Conservation (phyloP, 495 filamentous ascomycete genomes). For the Staphylotrichum tortipilum region DNA sequence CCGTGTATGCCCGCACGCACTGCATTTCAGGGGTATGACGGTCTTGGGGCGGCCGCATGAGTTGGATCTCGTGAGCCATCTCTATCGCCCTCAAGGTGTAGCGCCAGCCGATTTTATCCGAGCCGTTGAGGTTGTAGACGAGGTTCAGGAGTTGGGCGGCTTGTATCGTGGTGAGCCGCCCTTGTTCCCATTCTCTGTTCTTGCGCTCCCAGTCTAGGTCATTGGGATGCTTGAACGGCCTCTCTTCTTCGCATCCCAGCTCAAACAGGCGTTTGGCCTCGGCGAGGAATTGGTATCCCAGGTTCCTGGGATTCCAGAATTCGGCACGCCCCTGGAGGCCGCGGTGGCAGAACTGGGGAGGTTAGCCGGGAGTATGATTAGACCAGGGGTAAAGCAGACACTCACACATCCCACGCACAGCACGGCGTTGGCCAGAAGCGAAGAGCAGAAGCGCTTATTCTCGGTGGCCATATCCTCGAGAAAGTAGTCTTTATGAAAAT, state of each 20-base stretch:
- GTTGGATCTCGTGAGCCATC: slow-evolving; percentile 25
- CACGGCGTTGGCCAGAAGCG: slow-evolving; percentile 30
- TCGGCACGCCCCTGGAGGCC: slow-evolving; percentile 23
- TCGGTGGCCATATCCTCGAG: slow-evolving; percentile 28
- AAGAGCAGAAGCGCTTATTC: slow-evolving; percentile 27
- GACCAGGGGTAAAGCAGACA: no score
- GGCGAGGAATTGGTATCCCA: slow-evolving; percentile 33
- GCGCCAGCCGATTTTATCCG: slow-evolving; percentile 30
- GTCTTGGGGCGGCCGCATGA: slow-evolving; percentile 13
- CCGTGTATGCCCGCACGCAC: slow-evolving; percentile 25
- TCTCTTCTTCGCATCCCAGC: slow-evolving; percentile 17
- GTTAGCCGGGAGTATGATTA: no score
- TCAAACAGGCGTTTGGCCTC: slow-evolving; percentile 34
- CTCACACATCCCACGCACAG: slow-evolving; percentile 32
- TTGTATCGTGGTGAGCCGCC: slow-evolving; percentile 29
- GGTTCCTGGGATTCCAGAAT: slow-evolving; percentile 30
- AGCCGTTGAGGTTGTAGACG: slow-evolving; percentile 24
- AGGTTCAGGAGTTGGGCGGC: slow-evolving; percentile 24
- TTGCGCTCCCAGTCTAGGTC: slow-evolving; percentile 16
- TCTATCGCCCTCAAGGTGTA: slow-evolving; percentile 25
- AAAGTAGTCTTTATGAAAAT: slow-evolving; percentile 32
- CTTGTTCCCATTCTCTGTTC: slow-evolving; percentile 16
- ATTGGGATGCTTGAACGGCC: slow-evolving; percentile 6
- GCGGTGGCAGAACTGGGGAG: slow-evolving; percentile 22
- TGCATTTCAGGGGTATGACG: slow-evolving; percentile 7